Evolutionary conservation across 2,329 filamentous ascomycete species (phyloP).

Genomic region (Periconia sp.): DNA sequence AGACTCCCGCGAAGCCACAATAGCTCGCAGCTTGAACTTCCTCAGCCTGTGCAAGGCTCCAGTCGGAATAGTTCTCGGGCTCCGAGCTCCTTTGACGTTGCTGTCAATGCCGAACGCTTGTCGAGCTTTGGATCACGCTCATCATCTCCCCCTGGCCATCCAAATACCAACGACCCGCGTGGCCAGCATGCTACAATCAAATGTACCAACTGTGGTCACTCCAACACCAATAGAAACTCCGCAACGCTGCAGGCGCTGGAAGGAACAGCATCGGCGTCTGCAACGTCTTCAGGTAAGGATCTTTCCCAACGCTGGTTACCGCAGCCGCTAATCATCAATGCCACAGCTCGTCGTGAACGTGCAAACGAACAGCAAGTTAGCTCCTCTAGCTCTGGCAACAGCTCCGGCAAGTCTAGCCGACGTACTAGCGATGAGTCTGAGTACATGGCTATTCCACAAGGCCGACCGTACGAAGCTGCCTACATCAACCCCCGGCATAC

Average conservation of each 20-base stretch:
- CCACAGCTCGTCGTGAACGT: constrained; percentile 28
- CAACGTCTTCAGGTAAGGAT: constrained; percentile 38
- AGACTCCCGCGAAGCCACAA: constrained; percentile 37
- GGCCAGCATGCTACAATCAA: constrained; percentile 41
- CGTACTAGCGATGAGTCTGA: constrained; percentile 44
- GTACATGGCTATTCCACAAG: constrained; percentile 37
- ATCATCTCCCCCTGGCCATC: constrained; percentile 36
- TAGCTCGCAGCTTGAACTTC: constrained; percentile 41
- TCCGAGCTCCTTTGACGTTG: constrained; percentile 46
- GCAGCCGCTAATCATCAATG: constrained; percentile 8
- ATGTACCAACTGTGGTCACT: constrained; percentile 46
- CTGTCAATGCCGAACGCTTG: constrained; percentile 45
- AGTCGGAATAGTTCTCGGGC: constrained; percentile 43
- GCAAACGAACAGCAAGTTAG: constrained; percentile 18
- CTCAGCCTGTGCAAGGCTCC: constrained; percentile 31
- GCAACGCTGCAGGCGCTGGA: constrained; percentile 41
- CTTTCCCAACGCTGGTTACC: not conserved
- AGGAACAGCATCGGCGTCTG: constrained; percentile 16
- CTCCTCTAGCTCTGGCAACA: constrained; percentile 26
- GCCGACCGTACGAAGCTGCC: constrained; percentile 41
- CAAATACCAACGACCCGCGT: constrained; percentile 11
- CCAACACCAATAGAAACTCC: constrained; percentile 39
- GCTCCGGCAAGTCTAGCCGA: constrained; percentile 39
- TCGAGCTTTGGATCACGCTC: constrained; percentile 36
- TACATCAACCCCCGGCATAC: constrained; percentile 35